phyloP scores from a whole-genome alignment of 2,329 filamentous ascomycete species.

The Pseudocercospora musae region DNA sequence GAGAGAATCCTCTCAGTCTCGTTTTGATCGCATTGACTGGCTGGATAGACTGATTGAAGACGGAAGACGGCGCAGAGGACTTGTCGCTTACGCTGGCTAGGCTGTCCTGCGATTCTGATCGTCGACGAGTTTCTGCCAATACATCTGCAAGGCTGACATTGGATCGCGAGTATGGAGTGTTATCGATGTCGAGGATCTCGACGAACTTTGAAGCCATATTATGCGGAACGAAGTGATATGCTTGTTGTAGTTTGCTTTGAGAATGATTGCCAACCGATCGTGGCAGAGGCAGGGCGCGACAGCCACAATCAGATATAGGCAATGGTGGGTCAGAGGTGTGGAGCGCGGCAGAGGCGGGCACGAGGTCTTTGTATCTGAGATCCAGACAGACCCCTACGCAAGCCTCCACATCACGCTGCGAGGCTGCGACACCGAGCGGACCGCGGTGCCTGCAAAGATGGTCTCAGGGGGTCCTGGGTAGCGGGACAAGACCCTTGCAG shows the following conservation, averaged over 20 bases:
- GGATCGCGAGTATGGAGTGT: constrained; percentile 31
- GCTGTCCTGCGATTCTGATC: constrained; percentile 31
- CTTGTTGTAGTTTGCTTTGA: not conserved
- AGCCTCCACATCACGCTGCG: constrained; percentile 1
- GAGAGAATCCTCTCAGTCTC: constrained; percentile 17
- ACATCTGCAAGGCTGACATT: constrained; percentile 38
- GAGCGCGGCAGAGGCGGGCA: not conserved
- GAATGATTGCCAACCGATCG: not conserved
- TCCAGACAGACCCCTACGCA: constrained; percentile 8
- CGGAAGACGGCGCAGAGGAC: constrained; percentile 10
- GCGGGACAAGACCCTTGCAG: not conserved
- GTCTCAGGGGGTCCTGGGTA: not conserved
- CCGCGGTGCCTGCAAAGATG: constrained; percentile 1
- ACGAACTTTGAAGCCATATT: constrained; percentile 38
- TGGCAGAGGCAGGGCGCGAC: not conserved
- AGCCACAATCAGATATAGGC: not conserved
- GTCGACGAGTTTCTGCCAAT: constrained; percentile 32
- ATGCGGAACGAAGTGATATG: not conserved
- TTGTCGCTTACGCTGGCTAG: constrained; percentile 20
- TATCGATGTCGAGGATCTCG: constrained; percentile 34
- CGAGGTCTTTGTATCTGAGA: constrained; percentile 5
- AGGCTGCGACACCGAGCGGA: constrained; percentile 1
- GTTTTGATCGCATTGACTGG: constrained; percentile 16
- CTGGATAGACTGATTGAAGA: constrained; percentile 5
- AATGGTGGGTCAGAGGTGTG: constrained; percentile 7